Percentiles rank a stretch among this genome's conserved stretches.
Conservation (phyloP, 495 filamentous ascomycete species). For the Aspergillus asperescens region DNA sequence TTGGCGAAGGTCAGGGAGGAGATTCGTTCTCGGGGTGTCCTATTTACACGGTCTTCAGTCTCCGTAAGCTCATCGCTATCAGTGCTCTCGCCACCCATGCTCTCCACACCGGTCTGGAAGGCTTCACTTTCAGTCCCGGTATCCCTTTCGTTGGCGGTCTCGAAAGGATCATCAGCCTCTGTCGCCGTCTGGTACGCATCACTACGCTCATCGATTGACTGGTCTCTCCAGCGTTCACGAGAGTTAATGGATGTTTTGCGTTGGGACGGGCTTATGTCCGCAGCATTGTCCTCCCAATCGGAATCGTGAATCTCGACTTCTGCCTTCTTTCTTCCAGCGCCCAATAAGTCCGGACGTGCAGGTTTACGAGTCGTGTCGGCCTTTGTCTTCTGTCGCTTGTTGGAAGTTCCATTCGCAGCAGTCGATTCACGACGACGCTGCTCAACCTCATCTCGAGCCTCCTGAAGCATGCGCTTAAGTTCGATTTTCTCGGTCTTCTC, state of each 20-base stretch:
- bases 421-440: conserved; percentile 57
- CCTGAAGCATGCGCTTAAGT: conserved; percentile 90
- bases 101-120: conserved; percentile 86
- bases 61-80: conserved; percentile 71
- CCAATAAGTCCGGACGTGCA: conserved; percentile 64
- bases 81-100: conserved; percentile 71
- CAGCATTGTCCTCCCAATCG: conserved; percentile 86
- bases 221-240: conserved; percentile 17
- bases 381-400: conserved; percentile 67
- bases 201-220: conserved; percentile 39
- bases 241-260: conserved; percentile 19
- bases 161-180: conserved; percentile 80
- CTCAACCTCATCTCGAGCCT: conserved; percentile 90
- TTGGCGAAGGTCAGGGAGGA: conserved; percentile 41
- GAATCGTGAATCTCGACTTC: conserved; percentile 69
- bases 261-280: conserved; percentile 46
- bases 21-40: conserved; percentile 38
- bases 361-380: conserved; percentile 72
- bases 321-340: conserved; percentile 67
- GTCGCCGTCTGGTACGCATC: conserved; percentile 83
- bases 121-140: conserved; percentile 81
- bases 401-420: conserved; percentile 35
- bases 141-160: conserved; percentile 70
- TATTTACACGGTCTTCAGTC: conserved; percentile 62
- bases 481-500: conserved; percentile 98